Evolutionary conservation across 2,329 filamentous ascomycete genomes (phyloP), one percentile per base, ranked within the genome.

Genomic region (Xylaria sp.): DNA sequence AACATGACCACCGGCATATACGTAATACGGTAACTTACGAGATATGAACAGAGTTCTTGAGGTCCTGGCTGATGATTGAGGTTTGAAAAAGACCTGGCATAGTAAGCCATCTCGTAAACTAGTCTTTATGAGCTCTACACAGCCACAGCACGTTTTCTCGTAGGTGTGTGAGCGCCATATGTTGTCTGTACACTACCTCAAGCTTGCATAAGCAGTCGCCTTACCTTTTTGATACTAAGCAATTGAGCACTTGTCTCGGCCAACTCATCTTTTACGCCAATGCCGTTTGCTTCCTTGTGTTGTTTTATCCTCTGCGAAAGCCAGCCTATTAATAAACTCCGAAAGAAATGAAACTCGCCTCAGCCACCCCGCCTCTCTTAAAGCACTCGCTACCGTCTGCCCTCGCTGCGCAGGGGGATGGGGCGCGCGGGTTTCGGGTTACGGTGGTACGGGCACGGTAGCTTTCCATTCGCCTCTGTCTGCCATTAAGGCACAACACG

Each of bases 141-240:
- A 60, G 63, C 63, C 63, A 59, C 55, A 39, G 44, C 37, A 58
- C 15, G 32, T n/a, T 56, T 6, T 18, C 23, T 34, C 32, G 18
- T 55, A 41, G 34, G 51, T 18, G 6, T 32, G 15, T 15, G 13
- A 25, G 10, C 23, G 4, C 20, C 61, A 54, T 56, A 48, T 56
- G n/a, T 34, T 55, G 28, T 25, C 10, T 18, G 15, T 18, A 18
- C 34, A 25, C 37, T 18, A 13, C 18, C 6, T 54, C 7, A 2
- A 37, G 28, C 18, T 55, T 34, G 32, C 18, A 20, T 37, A 9
- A 37, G 28, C 23, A 50, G 41, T 25, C 20, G 23, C 9, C n/a
- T 20, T 50, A 37, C 34, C 2, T 15, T 25, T 9, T 20, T 50
- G 7, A 46, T 46, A 28, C 28, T 4, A 18, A n/a, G 41, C 41